Conservation (phyloP, 306 rosid species). For the Castanea crenata region DNA sequence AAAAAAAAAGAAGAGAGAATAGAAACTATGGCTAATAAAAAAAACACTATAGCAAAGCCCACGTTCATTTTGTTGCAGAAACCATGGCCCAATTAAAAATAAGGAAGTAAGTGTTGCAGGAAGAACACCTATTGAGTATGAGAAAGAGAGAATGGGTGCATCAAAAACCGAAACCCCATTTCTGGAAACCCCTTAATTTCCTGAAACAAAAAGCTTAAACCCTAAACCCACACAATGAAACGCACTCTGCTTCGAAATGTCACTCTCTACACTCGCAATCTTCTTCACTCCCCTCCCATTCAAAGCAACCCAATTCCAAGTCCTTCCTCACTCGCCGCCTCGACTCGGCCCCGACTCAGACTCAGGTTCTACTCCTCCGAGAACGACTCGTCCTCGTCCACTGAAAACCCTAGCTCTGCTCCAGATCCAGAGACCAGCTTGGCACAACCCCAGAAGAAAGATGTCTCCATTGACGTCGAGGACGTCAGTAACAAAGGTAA, state of each 20-base stretch:
- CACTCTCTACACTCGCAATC: not conserved
- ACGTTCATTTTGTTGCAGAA: no score
- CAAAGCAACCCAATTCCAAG: not conserved
- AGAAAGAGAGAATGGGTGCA: no score
- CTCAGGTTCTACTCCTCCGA: not conserved
- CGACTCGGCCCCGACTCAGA: not conserved
- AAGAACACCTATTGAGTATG: no score
- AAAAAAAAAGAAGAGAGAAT: no score
- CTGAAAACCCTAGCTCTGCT: not conserved
- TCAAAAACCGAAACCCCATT: no score
- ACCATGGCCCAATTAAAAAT: no score
- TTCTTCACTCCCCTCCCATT: not conserved
- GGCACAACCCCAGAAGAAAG: not conserved
- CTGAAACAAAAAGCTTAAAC: not conserved
- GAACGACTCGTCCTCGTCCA: not conserved
- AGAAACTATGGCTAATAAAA: no score
- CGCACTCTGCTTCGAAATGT: not conserved
- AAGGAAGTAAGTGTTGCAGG: no score
- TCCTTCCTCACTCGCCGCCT: not conserved
- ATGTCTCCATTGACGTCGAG: slow-evolving; percentile 20
- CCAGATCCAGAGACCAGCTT: not conserved
- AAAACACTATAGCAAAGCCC: no score
- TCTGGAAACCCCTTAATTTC: no score
- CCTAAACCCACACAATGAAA: not conserved
- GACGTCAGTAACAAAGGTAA: slow-evolving; percentile 65